phyloP scores from a whole-genome alignment of 2,329 filamentous ascomycete species.

The Colletotrichum gloeosporioides region DNA sequence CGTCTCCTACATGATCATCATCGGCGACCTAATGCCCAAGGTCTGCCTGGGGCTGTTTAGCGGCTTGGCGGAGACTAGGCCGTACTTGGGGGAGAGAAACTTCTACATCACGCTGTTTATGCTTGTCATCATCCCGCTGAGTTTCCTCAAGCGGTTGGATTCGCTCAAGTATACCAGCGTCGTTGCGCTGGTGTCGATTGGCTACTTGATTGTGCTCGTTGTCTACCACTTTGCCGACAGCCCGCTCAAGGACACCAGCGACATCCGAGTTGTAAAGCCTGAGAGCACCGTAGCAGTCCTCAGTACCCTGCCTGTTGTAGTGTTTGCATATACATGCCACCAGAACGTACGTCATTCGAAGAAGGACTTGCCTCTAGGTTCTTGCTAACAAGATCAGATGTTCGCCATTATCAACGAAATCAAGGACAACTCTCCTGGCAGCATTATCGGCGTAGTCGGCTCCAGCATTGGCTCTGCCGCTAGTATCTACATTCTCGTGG shows the following conservation, averaged over 20 bases:
- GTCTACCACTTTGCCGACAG: constrained; percentile 91
- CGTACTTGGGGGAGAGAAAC: constrained; percentile 85
- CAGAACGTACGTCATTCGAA: constrained; percentile 74
- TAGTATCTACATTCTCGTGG: constrained; percentile 86
- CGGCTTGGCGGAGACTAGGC: constrained; percentile 60
- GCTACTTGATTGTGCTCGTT: constrained; percentile 90
- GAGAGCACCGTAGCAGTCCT: constrained; percentile 79
- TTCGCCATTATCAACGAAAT: constrained; percentile 98
- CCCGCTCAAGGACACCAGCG: constrained; percentile 73
- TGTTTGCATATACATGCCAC: constrained; percentile 99
- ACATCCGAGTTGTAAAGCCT: constrained; percentile 79
- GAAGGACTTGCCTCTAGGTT: not conserved
- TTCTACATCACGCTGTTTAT: constrained; percentile 99
- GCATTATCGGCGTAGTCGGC: constrained; percentile 78
- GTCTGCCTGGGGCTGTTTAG: constrained; percentile 83
- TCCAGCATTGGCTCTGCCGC: constrained; percentile 90
- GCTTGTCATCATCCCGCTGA: constrained; percentile 92
- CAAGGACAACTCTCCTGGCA: constrained; percentile 77
- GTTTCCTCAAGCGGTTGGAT: constrained; percentile 88
- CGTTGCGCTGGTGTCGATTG: constrained; percentile 89
- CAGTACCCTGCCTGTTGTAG: constrained; percentile 89
- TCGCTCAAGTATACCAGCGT: constrained; percentile 98
- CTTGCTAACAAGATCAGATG: constrained; percentile 68
- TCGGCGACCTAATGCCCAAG: constrained; percentile 96
- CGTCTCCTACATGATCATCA: constrained; percentile 97